Conservation (phyloP, 2,329 filamentous ascomycete species). For the Seiridium unicorne region DNA sequence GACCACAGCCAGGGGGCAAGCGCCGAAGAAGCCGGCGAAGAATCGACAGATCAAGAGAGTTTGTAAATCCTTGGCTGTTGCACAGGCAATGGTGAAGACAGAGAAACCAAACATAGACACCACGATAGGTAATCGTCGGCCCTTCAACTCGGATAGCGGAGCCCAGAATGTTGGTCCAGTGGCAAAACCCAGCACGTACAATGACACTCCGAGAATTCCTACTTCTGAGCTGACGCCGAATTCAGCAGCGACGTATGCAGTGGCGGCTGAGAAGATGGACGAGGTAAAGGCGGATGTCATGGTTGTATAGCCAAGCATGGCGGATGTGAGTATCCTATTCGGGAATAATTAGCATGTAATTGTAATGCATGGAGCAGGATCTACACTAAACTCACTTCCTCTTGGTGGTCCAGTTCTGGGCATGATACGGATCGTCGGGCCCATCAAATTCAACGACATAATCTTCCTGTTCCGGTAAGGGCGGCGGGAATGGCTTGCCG, state of each 20-base stretch:
- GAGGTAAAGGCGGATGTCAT: constrained; percentile 70
- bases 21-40: constrained; percentile 71
- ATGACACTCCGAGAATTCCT: constrained; percentile 62
- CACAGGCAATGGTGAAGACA: constrained; percentile 64
- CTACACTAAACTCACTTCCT: constrained; percentile 62
- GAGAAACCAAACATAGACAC: constrained; percentile 68
- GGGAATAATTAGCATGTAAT: neutral
- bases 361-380: neutral
- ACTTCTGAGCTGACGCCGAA: constrained; percentile 64
- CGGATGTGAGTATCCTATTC: constrained; percentile 56
- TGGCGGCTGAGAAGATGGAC: constrained; percentile 73
- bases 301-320: constrained; percentile 72
- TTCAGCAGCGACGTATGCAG: constrained; percentile 49
- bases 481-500: constrained; percentile 73
- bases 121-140: constrained; percentile 61
- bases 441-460: constrained; percentile 87
- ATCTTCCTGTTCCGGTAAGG: constrained; percentile 67
- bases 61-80: constrained; percentile 65
- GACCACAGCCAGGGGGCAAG: constrained; percentile 66
- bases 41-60: constrained; percentile 71
- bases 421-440: constrained; percentile 77
- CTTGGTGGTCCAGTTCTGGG: constrained; percentile 79
- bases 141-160: constrained; percentile 70
- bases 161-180: constrained; percentile 65
- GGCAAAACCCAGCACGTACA: constrained; percentile 71